Evolutionary conservation across 371 early-diverging fungal genomes (phyloP), one percentile per base, ranked within the genome.

Genomic region (Apophysomyces sp.): DNA sequence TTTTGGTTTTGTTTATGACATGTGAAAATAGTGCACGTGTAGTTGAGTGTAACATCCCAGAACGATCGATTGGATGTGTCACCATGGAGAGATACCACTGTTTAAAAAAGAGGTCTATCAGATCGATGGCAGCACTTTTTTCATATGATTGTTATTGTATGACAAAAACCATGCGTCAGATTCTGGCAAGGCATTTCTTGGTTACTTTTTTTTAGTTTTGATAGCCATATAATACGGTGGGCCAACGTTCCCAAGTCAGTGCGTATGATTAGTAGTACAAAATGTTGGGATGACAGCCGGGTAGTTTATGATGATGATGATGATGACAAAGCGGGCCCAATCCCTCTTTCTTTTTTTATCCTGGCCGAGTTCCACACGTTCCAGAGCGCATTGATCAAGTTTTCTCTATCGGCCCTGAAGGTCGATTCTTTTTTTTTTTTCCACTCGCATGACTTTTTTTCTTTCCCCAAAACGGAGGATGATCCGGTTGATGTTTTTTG

Each of bases 1-100:
- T n/a, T 34, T 34, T 31, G 56, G 16, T 36, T 55, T 15, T 53
- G 53, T 30, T 53, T 55, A 28, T 55, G 56, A 31, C 31, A 44
- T 44, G 49, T 44, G 49, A 44, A 44, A 44, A 44, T 21, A n/a
- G 21, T 44, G 21, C 49, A 44, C 49, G 49, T 44, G 49, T 44
- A 44, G 49, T 11, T 21, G 8, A 44, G 49, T 44, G 16, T 6
- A 44, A 44, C 24, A 9, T 9, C 21, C 49, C 24, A 44, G 49
- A 44, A 44, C 24, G 49, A 44, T 44, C 49, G 49, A 44, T 44
- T 44, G n/a, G 24, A 11, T 21, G 26, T 44, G 49, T 26, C 21
- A 44, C 24, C 21, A 44, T 21, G 49, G 49, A 34, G 13, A 34
- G 8, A 34, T 34, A 34, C 13, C 24, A 16, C 6, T 9, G 9